These are phyloP conservation scores for Monilinia vaccinii-corymbosi DNA, from an alignment of 2,329 filamentous ascomycete species.

Conservation along the genomic window DNA sequence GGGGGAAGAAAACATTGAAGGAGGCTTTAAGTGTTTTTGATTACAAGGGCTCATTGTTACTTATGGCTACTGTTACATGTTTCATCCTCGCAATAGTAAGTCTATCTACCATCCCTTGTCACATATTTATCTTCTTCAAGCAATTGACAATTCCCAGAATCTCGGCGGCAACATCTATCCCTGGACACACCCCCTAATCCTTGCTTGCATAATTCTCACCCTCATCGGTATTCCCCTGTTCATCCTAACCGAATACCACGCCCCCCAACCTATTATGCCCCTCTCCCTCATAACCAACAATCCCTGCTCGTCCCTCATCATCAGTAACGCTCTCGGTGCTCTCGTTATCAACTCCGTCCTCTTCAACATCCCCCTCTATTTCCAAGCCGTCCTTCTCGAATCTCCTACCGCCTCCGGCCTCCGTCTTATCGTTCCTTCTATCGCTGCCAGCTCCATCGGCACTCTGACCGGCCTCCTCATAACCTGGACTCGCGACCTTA, in stretches of 20 bases:
- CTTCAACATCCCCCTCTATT: conserved; percentile 63
- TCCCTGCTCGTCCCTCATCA: conserved; percentile 49
- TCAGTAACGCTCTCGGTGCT: conserved; percentile 44
- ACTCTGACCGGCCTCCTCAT: conserved; percentile 54
- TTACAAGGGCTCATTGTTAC: conserved; percentile 42
- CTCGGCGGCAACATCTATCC: conserved; percentile 55
- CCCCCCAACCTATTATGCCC: conserved; percentile 50
- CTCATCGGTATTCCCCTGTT: conserved; percentile 41
- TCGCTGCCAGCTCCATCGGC: conserved; percentile 46
- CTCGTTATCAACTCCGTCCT: conserved; percentile 46
- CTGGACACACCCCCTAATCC: conserved; percentile 51
- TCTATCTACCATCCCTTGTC: not conserved
- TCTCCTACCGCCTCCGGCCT: conserved; percentile 64
- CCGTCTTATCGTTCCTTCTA: conserved; percentile 55
- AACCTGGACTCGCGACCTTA: conserved; percentile 48
- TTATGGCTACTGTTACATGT: conserved; percentile 44
- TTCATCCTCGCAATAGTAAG: conserved; percentile 50
- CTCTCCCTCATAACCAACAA: conserved; percentile 40
- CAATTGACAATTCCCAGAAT: conserved; percentile 33
- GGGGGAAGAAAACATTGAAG: conserved; percentile 35
- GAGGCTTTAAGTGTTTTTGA: conserved; percentile 49
- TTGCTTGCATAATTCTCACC: conserved; percentile 42
- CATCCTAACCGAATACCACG: conserved; percentile 42
- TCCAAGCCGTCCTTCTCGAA: conserved; percentile 64
- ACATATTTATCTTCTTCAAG: too few species aligned